These are phyloP conservation scores for Decorospora gaudefroyi DNA, from an alignment of 2,329 filamentous ascomycete genomes.

Conservation along the genomic window DNA sequence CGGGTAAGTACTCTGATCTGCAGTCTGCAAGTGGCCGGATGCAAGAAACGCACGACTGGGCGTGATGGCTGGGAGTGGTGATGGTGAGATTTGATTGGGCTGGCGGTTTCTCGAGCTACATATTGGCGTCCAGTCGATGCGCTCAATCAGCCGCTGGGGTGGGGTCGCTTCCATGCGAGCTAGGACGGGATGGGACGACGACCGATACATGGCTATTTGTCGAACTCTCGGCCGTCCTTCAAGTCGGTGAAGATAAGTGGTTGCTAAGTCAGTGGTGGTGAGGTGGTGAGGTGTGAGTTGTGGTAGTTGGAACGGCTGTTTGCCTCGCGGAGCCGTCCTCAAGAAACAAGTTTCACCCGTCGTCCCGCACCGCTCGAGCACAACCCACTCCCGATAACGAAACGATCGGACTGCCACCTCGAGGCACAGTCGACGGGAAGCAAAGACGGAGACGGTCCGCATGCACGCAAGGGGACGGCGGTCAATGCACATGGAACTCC, in stretches of 20 bases:
- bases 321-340: background rate
- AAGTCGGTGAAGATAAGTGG: too few relatives aligned
- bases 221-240: slow-evolving; percentile 3
- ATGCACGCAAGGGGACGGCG: slow-evolving; percentile 31
- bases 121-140: slow-evolving; percentile 39
- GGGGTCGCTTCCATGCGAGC: slow-evolving; percentile 30
- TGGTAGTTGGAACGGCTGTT: background rate
- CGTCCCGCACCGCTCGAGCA: slow-evolving; percentile 14
- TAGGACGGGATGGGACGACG: slow-evolving; percentile 11
- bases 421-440: slow-evolving; percentile 33
- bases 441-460: slow-evolving; percentile 30
- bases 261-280: background rate
- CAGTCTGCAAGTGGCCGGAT: slow-evolving; percentile 36
- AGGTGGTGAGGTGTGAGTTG: background rate
- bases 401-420: slow-evolving; percentile 15
- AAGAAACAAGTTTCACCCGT: slow-evolving; percentile 22
- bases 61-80: slow-evolving; percentile 29
- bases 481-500: slow-evolving; percentile 9
- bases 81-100: slow-evolving; percentile 37
- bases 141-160: slow-evolving; percentile 40
- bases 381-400: slow-evolving; percentile 10
- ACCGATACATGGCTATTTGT: slow-evolving; percentile 12
- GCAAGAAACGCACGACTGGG: slow-evolving; percentile 22
- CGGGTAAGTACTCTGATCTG: slow-evolving; percentile 28
- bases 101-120: slow-evolving; percentile 29